Evolutionary conservation across 2,329 filamentous ascomycete genomes (phyloP).

Genomic region (Macrophomina tecta): DNA sequence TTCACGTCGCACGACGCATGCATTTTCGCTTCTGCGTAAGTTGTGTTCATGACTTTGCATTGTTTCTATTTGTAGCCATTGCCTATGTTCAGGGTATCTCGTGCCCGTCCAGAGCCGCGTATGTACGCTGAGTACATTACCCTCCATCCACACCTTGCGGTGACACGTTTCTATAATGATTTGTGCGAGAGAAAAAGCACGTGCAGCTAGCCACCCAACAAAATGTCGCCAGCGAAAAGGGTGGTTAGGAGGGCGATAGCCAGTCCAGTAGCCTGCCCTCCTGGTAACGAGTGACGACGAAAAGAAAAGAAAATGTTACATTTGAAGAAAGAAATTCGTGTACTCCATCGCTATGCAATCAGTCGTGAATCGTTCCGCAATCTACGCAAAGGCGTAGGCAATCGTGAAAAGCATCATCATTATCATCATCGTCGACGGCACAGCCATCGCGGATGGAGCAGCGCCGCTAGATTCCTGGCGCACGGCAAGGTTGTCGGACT

Average conservation of each 20-base stretch:
- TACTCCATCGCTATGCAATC: slow-evolving; percentile 26
- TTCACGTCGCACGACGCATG: slow-evolving; percentile 2
- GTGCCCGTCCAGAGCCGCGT: slow-evolving; percentile 9
- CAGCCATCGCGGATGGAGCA: slow-evolving; percentile 14
- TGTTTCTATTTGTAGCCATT: slow-evolving; percentile 14
- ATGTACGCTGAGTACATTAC: slow-evolving; percentile 4
- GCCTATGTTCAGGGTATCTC: slow-evolving; percentile 18
- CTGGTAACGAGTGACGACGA: slow-evolving; percentile 17
- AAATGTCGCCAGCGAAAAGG: slow-evolving; percentile 20
- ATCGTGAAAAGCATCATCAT: slow-evolving; percentile 20
- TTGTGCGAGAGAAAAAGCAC: not conserved
- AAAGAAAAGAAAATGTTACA: slow-evolving; percentile 12
- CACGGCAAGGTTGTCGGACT: not conserved
- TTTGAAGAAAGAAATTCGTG: slow-evolving; percentile 7
- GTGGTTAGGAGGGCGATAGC: slow-evolving; percentile 18
- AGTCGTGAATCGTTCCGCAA: slow-evolving; percentile 19
- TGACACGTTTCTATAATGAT: slow-evolving; percentile 18
- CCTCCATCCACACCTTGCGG: slow-evolving; percentile 20
- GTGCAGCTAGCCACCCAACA: slow-evolving; percentile 22
- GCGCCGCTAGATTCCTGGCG: slow-evolving; percentile 7
- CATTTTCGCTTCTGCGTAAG: not conserved
- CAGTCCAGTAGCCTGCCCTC: slow-evolving; percentile 19
- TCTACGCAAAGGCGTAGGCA: slow-evolving; percentile 19
- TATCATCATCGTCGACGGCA: slow-evolving; percentile 19
- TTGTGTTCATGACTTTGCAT: not conserved